Base-by-base conservation (phyloP, 164 flowering plant species). In the Pachysandra terminalis region DNA sequence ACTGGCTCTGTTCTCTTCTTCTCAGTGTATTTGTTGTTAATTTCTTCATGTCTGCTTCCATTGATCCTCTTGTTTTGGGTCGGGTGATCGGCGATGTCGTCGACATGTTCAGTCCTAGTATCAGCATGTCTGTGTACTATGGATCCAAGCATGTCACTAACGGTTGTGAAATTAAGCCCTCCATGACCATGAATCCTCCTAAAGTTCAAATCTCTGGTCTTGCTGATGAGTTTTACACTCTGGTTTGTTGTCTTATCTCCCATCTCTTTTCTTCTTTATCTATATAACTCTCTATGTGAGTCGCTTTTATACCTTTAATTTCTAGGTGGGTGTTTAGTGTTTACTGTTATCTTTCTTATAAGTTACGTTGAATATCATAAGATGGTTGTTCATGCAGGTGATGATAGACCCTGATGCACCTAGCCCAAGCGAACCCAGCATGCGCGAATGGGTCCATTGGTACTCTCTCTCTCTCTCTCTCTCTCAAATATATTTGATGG, bases 331-430 rank as follows among this genome's bases (percentile, higher is more conserved):
- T 24, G n/a, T 67, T 1, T 12, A 17, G 2, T 9, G 5, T 21
- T 26, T 19, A 21, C 28, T 61, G 24, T 58, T 3, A 3, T 7
- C 9, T 26, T 25, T 48, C 3, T 5, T 16, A 53, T 62, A n/a
- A 15, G 53, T 5, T 3, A 19, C 7, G 37, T 51, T 26, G n/a
- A n/a, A 3, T 27, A 21, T 13, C 19, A 6, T 27, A 5, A n/a
- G 37, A 24, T 25, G 24, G 25, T 14, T 3, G 14, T 22, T 63
- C 16, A 13, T 67, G 76, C 75, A 90, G 93, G 88, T 90, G 41
- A 90, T 90, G 94, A 81, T 83, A 0, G 96, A 90, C 69, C 96
- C 96, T 9, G 94, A 90, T 81, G 94, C 96, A 14, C 96, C 96
- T 0, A 88, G 94, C 68, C 96, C 96, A 0, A 88, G 92, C 35